Evolutionary conservation across 2,329 filamentous ascomycete genomes (phyloP), one percentile per base, ranked within the genome.

Genomic region (Huntiella moniliformis): DNA sequence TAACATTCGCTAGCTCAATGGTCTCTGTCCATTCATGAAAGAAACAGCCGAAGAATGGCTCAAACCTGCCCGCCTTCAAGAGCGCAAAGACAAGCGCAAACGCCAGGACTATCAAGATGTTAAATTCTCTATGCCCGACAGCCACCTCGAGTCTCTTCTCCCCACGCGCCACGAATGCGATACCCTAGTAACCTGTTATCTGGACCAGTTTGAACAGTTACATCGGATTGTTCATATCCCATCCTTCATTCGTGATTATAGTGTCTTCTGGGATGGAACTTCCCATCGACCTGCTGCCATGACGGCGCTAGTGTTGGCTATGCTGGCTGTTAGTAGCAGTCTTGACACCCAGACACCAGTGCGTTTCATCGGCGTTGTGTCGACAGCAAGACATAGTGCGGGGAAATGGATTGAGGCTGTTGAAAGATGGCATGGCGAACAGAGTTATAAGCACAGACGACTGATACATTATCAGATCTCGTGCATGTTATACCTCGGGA

Each of bases 21-120:
- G 73, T 2, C 62, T 77, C 39, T 70, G 66, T 39, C 68, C 70
- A 11, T 76, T 76, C 49, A 76, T 77, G 73, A 70, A 67, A 52
- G 71, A 76, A 59, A 75, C 71, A 1, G 71, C 72, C 7, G 70
- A 74, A 45, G 70, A 75, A 55, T 75, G 72, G 70, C 63, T 77
- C 46, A 65, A 68, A 44, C 72, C 73, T 5, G 66, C 75, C 38
- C 70, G 72, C 34, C 63, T 73, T 18, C 67, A 71, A 51, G 61
- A 67, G 37, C 63, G 63, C 52, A 74, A 76, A 58, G 71, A 76
- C 53, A 67, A 71, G 42, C 64, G 64, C 54, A 67, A 67, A 53
- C 64, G 70, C 41, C 65, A 66, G 50, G 63, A 68, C 52, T 68
- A 73, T 34, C 65, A 71, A 7, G 70, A 74, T 50, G 62, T 59